Base-by-base conservation (phyloP, 73 alveolate genomes). In the Paramecium tetraurelia region DNA sequence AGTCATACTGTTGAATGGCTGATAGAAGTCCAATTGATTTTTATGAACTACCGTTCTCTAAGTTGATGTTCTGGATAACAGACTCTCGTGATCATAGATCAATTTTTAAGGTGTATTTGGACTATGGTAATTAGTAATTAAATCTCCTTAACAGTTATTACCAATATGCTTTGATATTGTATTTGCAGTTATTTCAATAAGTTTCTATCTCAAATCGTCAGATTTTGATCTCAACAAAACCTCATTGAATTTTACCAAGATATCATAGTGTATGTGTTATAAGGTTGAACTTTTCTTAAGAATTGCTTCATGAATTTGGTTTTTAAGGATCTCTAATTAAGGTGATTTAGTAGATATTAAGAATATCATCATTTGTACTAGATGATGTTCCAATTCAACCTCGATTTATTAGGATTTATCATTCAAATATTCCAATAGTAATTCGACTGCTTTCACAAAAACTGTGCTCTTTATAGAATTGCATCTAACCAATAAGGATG, bases 21-120 rank as follows among this genome's bases (percentile, higher is more conserved):
- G 29, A 46, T 80, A 48, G 24, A 80, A 80, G 2, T 80, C 90
- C 24, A 80, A 80, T 80, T 44, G 12, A 80, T 40, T 80, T 8
- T 46, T 44, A 44, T 44, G 48, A 2, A 35, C n/a, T 59, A 43
- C 76, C 4, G 46, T 44, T 44, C 63, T 80, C n/a, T 41, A 80
- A 4, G 75, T 41, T 31, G 63, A 31, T 48, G 46, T 31, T 44
- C 29, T 80, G 2, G 90, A 80, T 2, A 43, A 80, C 1, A 43
- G 27, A 46, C 90, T 80, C 44, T 80, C 90, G 24, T 80, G 90
- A 80, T 80, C 90, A 18, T 18, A 22, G 1, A 80, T 27, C 24
- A 80, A 80, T 80, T 36, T 72, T 40, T 53, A 53, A n/a, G 90
- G 90, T 7, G 90, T 80, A 80, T 80, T 80, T 22, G 90, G 90